Percentiles rank a stretch among this genome's conserved stretches.
These are phyloP conservation scores for Mortierella sp. DNA, from an alignment of 371 early-diverging fungal genomes.

Conservation along the genomic window DNA sequence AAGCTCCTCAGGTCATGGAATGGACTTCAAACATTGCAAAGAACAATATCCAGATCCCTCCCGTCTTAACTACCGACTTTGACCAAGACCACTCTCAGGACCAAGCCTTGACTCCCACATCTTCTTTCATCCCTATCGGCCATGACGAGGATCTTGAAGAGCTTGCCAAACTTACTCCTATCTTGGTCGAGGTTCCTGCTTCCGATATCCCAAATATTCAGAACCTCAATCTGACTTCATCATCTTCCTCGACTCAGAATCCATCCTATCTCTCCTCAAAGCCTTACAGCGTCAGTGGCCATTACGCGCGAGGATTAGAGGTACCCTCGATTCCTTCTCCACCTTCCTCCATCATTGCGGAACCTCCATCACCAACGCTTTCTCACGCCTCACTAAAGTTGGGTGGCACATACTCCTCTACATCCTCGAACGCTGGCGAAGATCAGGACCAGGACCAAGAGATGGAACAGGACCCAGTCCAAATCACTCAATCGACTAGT, in stretches of 20 bases:
- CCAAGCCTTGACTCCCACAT: conserved; percentile 31
- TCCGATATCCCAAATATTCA: conserved; percentile 42
- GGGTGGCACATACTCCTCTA: conserved; percentile 33
- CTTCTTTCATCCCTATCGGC: conserved; percentile 14
- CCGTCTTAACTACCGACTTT: conserved; percentile 22
- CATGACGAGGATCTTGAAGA: conserved; percentile 48
- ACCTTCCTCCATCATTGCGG: conserved; percentile 52
- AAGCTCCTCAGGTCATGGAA: conserved; percentile 54
- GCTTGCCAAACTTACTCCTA: conserved; percentile 38
- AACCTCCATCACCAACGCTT: conserved; percentile 55
- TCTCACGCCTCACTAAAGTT: conserved; percentile 45
- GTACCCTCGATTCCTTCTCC: conserved; percentile 43
- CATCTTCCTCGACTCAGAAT: conserved; percentile 11
- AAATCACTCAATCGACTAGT: neutral
- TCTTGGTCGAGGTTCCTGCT: conserved; percentile 43
- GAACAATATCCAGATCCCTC: conserved; percentile 19
- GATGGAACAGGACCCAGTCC: conserved; percentile 9
- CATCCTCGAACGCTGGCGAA: conserved; percentile 47
- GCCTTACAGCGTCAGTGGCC: conserved; percentile 42
- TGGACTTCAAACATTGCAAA: conserved; percentile 48
- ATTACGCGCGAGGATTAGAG: conserved; percentile 35
- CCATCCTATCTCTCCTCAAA: conserved; percentile 47
- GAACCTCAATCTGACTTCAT: conserved; percentile 21
- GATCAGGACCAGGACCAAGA: conserved; percentile 33
- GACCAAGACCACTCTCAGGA: conserved; percentile 6